Evolutionary conservation across 2,329 filamentous ascomycete genomes (phyloP), one percentile per base, ranked within the genome.

Genomic region (Pestalotiopsis sp.): DNA sequence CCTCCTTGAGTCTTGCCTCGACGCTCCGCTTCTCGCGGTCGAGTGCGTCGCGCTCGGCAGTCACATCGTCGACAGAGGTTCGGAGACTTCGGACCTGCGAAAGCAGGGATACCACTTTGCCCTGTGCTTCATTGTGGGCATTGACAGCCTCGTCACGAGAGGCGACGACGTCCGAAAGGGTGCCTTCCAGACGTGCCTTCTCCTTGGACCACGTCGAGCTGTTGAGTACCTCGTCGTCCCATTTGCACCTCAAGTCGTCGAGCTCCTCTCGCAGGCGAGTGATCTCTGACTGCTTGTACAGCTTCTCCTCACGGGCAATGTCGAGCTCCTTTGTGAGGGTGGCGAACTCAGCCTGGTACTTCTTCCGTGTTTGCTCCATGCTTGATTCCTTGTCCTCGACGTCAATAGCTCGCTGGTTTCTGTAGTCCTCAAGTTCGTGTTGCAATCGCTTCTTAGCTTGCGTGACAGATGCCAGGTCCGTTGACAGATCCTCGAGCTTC

Each of bases 141-240:
- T 90, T 91, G 65, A 94, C 92, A 11, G 96, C 95, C 80, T 99
- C 96, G 73, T 99, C 95, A 2, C 95, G 91, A n/a, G 94, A 97
- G 63, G 93, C 91, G 12, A 93, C 92, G 40, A 98, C 89, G 78
- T 98, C 94, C 65, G 95, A 91, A 67, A 99, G 86, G 4, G 94
- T 97, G 70, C 94, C 90, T 79, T 98, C 95, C 56, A 99, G 87
- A 17, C 95, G 91, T 17, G 94, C 89, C 85, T 98, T 98, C 83
- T 99, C 95, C 83, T 99, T 99, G 13, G 95, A 95, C 95, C 96
- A 98, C 0, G 95, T 97, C 17, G 94, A 97, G 80, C 94, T 97
- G 82, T 98, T 98, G 74, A 98, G 89, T 12, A 98, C 94, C 81
- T 99, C 95, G 75, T 98, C 94, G 76, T 99, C 96, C 95, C 96